A percentile compares a stretch with the other conserved stretches of the same genome.
Conservation (phyloP, 106 monocot genomes). For the Dactylorhiza incarnata region DNA sequence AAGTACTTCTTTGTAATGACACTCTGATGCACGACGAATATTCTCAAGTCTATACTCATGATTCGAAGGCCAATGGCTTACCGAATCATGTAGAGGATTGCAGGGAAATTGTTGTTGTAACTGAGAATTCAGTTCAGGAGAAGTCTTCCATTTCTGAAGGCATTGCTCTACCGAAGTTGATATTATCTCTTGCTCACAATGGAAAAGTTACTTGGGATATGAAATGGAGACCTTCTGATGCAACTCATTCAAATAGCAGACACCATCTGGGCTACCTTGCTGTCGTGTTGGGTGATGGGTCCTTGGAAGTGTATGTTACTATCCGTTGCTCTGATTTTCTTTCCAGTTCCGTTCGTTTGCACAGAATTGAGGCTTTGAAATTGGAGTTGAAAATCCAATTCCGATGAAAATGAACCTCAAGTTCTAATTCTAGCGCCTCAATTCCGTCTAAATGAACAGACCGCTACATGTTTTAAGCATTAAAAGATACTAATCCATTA, state of each 20-base stretch:
- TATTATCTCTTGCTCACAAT: conserved; percentile 76
- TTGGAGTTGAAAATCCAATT: too few species aligned
- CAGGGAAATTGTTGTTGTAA: conserved; percentile 2
- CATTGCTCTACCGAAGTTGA: conserved; percentile 49
- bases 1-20: neutral
- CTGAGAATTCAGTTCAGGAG: neutral
- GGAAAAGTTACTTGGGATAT: conserved; percentile 97
- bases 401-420: too few species aligned
- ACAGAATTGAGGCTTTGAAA: too few species aligned
- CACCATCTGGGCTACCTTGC: conserved; percentile 77
- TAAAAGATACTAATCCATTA: neutral
- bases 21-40: neutral
- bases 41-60: neutral
- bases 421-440: too few species aligned
- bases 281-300: conserved; percentile 76
- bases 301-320: conserved; percentile 80
- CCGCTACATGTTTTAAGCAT: neutral
- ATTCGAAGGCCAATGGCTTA: neutral
- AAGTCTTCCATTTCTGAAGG: conserved; percentile 17
- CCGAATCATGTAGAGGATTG: conserved; percentile 5
- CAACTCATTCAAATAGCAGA: conserved; percentile 16
- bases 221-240: conserved; percentile 71
- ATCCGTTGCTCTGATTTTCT: neutral
- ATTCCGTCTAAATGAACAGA: too few species aligned
- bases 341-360: neutral